phyloP scores from a whole-genome alignment of 2,329 filamentous ascomycete species.

The Aureobasidium zeae region DNA sequence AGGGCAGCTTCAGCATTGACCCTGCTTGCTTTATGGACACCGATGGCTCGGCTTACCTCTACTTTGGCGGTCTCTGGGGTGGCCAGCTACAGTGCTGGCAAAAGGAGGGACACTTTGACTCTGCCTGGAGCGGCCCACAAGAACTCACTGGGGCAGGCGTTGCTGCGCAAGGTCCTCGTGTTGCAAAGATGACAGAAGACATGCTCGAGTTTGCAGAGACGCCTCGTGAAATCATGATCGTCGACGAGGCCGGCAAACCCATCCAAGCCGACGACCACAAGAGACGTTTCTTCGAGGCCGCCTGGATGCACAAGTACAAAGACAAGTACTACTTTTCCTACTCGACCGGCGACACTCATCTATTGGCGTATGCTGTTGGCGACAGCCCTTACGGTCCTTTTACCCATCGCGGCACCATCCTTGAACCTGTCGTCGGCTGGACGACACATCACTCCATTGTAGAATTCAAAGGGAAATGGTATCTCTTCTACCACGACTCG shows the following conservation, averaged over 20 bases:
- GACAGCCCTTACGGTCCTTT: conserved; percentile 61
- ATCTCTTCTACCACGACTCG: conserved; percentile 68
- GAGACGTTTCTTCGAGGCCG: conserved; percentile 68
- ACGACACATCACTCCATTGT: conserved; percentile 74
- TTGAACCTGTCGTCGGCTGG: conserved; percentile 72
- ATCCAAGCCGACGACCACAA: conserved; percentile 61
- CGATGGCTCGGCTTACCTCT: conserved; percentile 55
- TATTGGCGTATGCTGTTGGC: conserved; percentile 58
- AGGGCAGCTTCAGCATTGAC: conserved; percentile 66
- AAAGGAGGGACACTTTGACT: conserved; percentile 48
- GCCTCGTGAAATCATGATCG: conserved; percentile 53
- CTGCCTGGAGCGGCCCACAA: conserved; percentile 44
- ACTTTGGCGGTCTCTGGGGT: conserved; percentile 74
- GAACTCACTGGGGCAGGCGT: conserved; percentile 50
- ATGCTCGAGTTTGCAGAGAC: conserved; percentile 53
- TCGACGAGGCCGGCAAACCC: conserved; percentile 52
- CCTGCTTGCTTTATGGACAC: conserved; percentile 67
- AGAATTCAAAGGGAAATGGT: conserved; percentile 63
- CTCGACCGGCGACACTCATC: conserved; percentile 71
- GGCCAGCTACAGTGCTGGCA: conserved; percentile 72
- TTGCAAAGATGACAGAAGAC: conserved; percentile 53
- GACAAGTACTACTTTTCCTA: conserved; percentile 68
- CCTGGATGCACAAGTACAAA: conserved; percentile 67
- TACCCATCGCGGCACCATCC: conserved; percentile 58
- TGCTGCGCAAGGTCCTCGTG: conserved; percentile 55